phyloP scores from a whole-genome alignment of 306 rosid species.

The Medicago truncatula region DNA sequence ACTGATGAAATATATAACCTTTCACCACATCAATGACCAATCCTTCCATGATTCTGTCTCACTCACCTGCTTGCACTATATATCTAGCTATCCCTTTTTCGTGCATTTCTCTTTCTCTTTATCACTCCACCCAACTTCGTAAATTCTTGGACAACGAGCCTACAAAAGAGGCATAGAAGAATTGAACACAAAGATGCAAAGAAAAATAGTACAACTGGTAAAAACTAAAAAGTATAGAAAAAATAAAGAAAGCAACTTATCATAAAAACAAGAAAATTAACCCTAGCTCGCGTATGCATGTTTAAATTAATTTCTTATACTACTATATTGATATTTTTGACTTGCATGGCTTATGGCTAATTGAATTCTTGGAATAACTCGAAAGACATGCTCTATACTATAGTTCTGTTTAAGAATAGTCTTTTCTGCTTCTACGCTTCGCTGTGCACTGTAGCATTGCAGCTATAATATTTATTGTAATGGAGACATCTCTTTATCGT shows the following conservation, averaged over 20 bases:
- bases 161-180: conserved; percentile 15
- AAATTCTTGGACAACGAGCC: conserved; percentile 47
- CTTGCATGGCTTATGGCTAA: not conserved
- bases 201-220: not conserved
- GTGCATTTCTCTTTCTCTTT: conserved; percentile 34
- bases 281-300: not conserved
- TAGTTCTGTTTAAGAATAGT: not conserved
- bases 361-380: not conserved
- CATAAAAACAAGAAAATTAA: not conserved
- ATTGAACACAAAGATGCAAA: conserved; percentile 23
- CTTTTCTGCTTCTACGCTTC: conserved; percentile 29
- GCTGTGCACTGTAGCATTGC: conserved; percentile 26
- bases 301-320: not conserved
- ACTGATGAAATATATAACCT: no score
- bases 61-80: conserved; percentile 51
- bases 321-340: not conserved
- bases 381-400: not conserved
- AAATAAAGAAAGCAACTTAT: not conserved
- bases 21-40: conserved; percentile 23
- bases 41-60: conserved; percentile 36
- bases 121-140: conserved; percentile 36
- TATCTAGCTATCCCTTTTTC: conserved; percentile 6
- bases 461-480: conserved; percentile 40
- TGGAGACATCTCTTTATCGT: conserved; percentile 56
- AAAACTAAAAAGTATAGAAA: not conserved